Evolutionary conservation across 768 basidiomycete genomes (phyloP).

Genomic region (Sistotremastrum niveocremeum): DNA sequence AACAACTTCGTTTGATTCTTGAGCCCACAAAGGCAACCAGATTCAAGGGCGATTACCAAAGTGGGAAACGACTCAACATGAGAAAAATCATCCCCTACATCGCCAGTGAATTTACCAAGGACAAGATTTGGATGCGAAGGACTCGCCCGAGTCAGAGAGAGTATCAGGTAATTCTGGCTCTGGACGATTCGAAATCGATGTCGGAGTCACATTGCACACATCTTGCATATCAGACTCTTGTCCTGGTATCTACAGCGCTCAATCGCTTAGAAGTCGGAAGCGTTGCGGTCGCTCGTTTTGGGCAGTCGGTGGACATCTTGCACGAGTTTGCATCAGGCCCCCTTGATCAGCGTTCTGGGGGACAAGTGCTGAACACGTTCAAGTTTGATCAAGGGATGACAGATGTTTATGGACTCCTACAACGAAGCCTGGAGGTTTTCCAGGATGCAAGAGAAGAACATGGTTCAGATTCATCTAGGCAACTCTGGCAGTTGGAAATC

Average conservation of each 20-base stretch:
- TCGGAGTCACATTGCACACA: constrained; percentile 84
- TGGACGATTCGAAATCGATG: constrained; percentile 98
- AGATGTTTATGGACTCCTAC: constrained; percentile 71
- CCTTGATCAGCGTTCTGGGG: constrained; percentile 69
- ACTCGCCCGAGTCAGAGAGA: constrained; percentile 89
- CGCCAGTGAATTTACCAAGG: constrained; percentile 97
- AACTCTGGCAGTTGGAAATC: constrained; percentile 95
- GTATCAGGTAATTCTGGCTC: constrained; percentile 86
- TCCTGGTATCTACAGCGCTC: constrained; percentile 81
- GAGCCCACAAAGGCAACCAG: constrained; percentile 91
- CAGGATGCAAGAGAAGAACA: constrained; percentile 64
- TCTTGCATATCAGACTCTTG: constrained; percentile 87
- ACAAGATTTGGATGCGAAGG: constrained; percentile 96
- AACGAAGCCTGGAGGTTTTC: constrained; percentile 60
- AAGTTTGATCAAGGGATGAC: constrained; percentile 83
- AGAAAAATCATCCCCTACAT: constrained; percentile 97
- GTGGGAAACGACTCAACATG: constrained; percentile 97
- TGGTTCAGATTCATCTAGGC: constrained; percentile 51
- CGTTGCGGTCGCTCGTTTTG: constrained; percentile 82
- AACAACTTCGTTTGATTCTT: constrained; percentile 91
- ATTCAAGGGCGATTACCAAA: constrained; percentile 92
- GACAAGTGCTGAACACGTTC: constrained; percentile 72
- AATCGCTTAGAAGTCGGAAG: constrained; percentile 92
- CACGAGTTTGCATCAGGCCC: constrained; percentile 77
- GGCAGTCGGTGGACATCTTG: constrained; percentile 73